A percentile compares a stretch with the other conserved stretches of the same genome.
phyloP scores from a whole-genome alignment of 148 eudicot species.

The Chenopodium suecicum region DNA sequence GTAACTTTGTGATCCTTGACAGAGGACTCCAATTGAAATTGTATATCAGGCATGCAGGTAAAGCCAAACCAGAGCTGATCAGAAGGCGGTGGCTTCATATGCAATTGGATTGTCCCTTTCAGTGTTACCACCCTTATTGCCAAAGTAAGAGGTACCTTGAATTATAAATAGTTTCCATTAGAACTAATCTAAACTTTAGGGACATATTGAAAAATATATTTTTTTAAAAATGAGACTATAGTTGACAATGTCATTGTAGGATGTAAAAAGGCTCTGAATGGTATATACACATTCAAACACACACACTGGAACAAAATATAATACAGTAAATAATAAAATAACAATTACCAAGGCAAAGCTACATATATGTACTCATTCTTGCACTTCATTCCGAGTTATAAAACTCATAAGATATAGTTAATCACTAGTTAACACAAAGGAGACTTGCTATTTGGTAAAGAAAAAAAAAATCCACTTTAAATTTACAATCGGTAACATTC shows the following conservation, averaged over 20 bases:
- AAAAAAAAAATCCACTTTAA: neutral
- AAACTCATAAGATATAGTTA: neutral
- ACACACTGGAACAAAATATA: neutral
- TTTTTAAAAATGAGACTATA: neutral
- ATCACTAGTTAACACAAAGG: neutral
- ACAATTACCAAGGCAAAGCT: neutral
- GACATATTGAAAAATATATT: neutral
- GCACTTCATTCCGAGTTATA: neutral
- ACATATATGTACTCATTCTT: neutral
- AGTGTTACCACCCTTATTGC: conserved; percentile 71
- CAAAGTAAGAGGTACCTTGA: conserved; percentile 84
- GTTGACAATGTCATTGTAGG: neutral
- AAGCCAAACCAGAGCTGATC: conserved; percentile 94
- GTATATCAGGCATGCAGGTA: conserved; percentile 82
- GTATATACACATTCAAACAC: neutral
- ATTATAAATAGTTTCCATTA: neutral
- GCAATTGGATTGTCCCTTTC: conserved; percentile 73
- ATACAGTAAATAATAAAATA: too few relatives aligned
- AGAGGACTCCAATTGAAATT: conserved; percentile 73
- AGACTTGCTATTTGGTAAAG: neutral
- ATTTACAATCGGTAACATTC: neutral
- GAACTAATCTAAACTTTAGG: neutral
- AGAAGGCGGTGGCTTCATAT: conserved; percentile 91
- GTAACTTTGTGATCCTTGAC: conserved; percentile 88
- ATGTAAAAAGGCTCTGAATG: neutral